Base-by-base conservation (phyloP, 768 basidiomycete genomes). In the Mycena sanguinolenta region DNA sequence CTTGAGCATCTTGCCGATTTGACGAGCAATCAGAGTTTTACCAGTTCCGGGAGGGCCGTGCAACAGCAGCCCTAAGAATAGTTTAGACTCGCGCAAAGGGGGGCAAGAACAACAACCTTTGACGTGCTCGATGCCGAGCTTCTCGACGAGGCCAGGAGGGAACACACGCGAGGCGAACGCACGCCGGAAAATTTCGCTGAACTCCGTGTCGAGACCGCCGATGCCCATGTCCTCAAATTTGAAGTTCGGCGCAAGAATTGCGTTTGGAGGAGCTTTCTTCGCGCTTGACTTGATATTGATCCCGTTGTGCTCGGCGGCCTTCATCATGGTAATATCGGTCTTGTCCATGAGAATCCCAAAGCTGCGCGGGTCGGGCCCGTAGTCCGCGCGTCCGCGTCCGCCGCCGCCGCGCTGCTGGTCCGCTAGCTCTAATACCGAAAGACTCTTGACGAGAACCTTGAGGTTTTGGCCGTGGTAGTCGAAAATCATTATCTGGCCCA, bases 201-300 rank as follows among this genome's bases (percentile, higher is more conserved):
- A 99, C 78, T 99, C 98, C 10, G 90, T 86, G 79, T 99, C 98
- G 38, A 99, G 85, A 76, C 98, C 98, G 77, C 98, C 98, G 76
- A 99, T 99, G 21, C 98, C 98, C 97, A 99, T 99, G 79, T 99
- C 98, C 77, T 97, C 95, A 71, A 99, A 99, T 81, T 98, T 99
- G 89, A 99, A 99, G 82, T 98, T 98, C 1, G 98, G 96, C 0
- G 96, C 92, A 13, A 99, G 88, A 74, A 99, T 97, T 0, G 98
- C 96, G 78, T 98, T 99, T 9, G 96, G 90, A 7, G 96, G 91
- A 0, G 95, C 90, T 95, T 94, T 95, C 80, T 93, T 98, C 3
- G 93, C 90, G 73, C 94, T 96, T 32, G 95, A 91, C 82, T 96
- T 98, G 77, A 99, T 85, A 82, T 93, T 97, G 80, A 99, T 95